These are phyloP conservation scores for Microsporum audouinii DNA, from an alignment of 2,329 filamentous ascomycete genomes.

Conservation along the genomic window DNA sequence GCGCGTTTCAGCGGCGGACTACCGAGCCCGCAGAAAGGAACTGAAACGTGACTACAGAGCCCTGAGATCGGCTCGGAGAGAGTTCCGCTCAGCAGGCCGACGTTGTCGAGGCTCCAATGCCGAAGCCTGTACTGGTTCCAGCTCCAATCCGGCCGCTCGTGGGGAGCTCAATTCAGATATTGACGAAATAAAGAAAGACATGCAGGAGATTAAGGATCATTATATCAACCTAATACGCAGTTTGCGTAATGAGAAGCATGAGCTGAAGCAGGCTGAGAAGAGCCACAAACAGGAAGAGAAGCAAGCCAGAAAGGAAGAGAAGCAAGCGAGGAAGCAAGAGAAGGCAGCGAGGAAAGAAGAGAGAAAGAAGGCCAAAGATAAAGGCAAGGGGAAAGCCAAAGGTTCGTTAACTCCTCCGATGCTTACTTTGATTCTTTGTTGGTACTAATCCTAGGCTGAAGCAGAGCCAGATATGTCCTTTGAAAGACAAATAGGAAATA, in stretches of 20 bases:
- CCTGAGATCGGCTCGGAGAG: constrained; percentile 9
- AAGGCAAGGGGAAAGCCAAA: constrained; percentile 6
- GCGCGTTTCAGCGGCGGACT: background rate
- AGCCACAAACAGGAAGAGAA: constrained; percentile 14
- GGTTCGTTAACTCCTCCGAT: background rate
- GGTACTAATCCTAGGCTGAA: background rate
- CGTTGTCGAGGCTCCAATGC: constrained; percentile 10
- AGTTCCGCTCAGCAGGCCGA: background rate
- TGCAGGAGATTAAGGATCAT: constrained; percentile 27
- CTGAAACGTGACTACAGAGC: constrained; percentile 9
- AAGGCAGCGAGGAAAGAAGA: constrained; percentile 4
- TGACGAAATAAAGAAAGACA: constrained; percentile 21
- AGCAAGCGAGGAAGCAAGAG: constrained; percentile 7
- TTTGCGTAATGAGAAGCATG: constrained; percentile 18
- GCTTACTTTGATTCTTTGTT: background rate
- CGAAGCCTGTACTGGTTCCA: constrained; percentile 22
- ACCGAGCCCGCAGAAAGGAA: constrained; percentile 4
- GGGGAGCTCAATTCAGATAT: background rate
- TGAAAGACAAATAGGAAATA: background rate
- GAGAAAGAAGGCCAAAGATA: constrained; percentile 8
- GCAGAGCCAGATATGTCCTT: background rate
- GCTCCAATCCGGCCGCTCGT: background rate
- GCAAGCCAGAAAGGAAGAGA: constrained; percentile 9
- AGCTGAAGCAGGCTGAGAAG: constrained; percentile 15
- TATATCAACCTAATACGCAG: constrained; percentile 27